Conservation (phyloP, 2,329 filamentous ascomycete genomes). For the Penicillium paneum region DNA sequence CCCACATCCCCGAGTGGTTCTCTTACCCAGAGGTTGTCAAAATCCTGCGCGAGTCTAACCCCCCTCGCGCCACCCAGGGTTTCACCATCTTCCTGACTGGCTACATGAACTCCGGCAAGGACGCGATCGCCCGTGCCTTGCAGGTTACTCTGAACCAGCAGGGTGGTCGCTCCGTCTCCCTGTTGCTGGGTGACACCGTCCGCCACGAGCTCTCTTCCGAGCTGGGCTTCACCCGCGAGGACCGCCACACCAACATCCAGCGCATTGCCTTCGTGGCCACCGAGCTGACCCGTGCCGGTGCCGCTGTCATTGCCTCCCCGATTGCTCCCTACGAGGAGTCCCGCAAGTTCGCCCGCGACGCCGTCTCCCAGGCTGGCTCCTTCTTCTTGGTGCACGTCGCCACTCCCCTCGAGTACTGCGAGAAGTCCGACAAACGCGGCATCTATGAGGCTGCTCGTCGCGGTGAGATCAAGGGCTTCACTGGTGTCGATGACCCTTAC, state of each 20-base stretch:
- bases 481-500: conserved; percentile 95
- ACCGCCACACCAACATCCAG: conserved; percentile 90
- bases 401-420: conserved; percentile 85
- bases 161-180: conserved; percentile 87
- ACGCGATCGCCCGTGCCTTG: conserved; percentile 89
- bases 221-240: conserved; percentile 88
- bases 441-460: conserved; percentile 79
- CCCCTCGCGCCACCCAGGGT: conserved; percentile 82
- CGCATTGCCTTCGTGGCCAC: conserved; percentile 95
- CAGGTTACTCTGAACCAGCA: conserved; percentile 98
- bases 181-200: conserved; percentile 93
- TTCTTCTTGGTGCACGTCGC: conserved; percentile 97
- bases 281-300: conserved; percentile 87
- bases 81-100: conserved; percentile 98
- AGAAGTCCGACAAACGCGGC: conserved; percentile 91
- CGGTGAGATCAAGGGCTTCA: conserved; percentile 97
- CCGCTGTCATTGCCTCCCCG: conserved; percentile 92
- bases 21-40: conserved; percentile 98
- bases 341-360: conserved; percentile 72
- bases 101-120: conserved; percentile 95
- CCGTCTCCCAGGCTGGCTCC: conserved; percentile 76
- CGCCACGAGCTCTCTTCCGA: conserved; percentile 89
- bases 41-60: conserved; percentile 94
- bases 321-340: conserved; percentile 88
- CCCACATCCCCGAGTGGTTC: conserved; percentile 98